Conservation (phyloP, 2,329 filamentous ascomycete genomes). For the Aspergillus udagawae region DNA sequence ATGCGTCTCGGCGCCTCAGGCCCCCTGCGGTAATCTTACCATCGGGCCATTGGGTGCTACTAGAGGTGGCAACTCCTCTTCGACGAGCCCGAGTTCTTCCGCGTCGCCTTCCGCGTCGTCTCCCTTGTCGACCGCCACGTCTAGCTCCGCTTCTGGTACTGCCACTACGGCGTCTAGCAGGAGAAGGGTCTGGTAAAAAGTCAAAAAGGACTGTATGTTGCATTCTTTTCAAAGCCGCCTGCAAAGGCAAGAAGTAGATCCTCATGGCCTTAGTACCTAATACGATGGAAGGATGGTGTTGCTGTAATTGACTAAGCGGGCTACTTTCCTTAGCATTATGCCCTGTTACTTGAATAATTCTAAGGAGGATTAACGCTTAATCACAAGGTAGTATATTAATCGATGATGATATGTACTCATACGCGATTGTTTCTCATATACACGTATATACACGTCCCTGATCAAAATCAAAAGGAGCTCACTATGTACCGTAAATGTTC, state of each 20-base stretch:
- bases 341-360: not conserved
- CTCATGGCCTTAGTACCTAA: not conserved
- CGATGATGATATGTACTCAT: not conserved
- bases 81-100: not conserved
- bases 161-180: not conserved
- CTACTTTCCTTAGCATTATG: not conserved
- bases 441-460: not conserved
- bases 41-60: slow-evolving; percentile 23
- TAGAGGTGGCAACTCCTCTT: slow-evolving; percentile 6
- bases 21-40: slow-evolving; percentile 18
- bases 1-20: slow-evolving; percentile 20
- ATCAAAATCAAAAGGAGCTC: not conserved
- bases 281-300: not conserved
- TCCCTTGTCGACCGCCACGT: too few relatives aligned
- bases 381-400: not conserved
- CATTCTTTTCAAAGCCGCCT: not conserved
- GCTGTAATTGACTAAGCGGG: not conserved
- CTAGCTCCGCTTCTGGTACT: not conserved
- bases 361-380: too few relatives aligned
- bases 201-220: not conserved
- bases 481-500: too few relatives aligned
- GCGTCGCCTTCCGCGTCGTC: too few relatives aligned
- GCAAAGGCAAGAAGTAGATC: not conserved
- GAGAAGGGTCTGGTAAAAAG: not conserved
- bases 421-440: not conserved